Base-by-base conservation (phyloP, 495 filamentous ascomycete genomes). In the Zalerion maritima region DNA sequence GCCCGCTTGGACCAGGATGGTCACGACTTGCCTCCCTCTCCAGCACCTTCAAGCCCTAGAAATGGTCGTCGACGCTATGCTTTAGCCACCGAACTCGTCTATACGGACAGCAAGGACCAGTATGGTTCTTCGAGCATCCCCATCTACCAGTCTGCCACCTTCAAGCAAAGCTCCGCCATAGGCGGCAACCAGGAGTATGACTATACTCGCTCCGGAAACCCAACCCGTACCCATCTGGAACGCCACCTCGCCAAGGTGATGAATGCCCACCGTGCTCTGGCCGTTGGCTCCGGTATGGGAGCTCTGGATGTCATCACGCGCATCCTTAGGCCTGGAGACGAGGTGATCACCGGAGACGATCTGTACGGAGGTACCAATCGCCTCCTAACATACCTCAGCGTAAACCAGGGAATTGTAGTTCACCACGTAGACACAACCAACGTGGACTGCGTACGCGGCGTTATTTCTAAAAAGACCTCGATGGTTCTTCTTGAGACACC, bases 231-330 rank as follows among this genome's bases (percentile, higher is more conserved):
- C 14, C 91, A 96, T 46, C 71, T 97, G 34, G 89, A 97, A 58
- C 75, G 89, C 35, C 89, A 97, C 52, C 66, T 97, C 35, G 91
- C 89, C 37, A 96, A 96, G 69, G 92, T 97, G 55, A 97, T 96
- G 91, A 77, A 76, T 37, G 89, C 91, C 9, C 73, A 72, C 46
- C 80, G 91, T 26, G 80, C 82, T 3, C 74, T 97, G 22, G 86
- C 87, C 29, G 87, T 96, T 17, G 79, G 83, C 11, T 93, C 85
- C 12, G 89, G 89, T 33, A 97, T 97, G 89, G 89, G 82, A 26
- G 89, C 91, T 9, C 57, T 96, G 41, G 89, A 97, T 48, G 89
- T 96, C 23, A 94, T 97, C 34, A 91, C 83, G n/a, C 78, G 89
- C 23, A 64, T 96, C 6, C 64, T 97, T 11, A 74, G 78, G 35